Base-by-base conservation (phyloP, 139 green algal genomes). In the Chlorella sorokiniana region DNA sequence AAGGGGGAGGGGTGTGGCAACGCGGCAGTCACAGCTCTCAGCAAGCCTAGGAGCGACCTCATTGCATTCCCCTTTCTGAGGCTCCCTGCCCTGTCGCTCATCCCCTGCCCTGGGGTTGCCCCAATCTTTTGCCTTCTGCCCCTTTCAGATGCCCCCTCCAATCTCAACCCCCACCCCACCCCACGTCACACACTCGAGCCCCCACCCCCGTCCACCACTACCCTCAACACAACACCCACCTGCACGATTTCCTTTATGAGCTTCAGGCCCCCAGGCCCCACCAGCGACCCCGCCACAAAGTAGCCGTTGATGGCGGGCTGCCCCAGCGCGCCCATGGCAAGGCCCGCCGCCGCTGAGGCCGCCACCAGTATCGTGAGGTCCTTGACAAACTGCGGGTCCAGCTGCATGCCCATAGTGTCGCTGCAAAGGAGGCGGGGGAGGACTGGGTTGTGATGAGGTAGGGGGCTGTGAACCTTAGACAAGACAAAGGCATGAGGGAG, bases 271-370 rank as follows among this genome's bases (percentile, higher is more conserved):
- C 96, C 96, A 0, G 96, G 95, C 5, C 96, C 96, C 40, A 98
- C 89, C 4, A 97, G 54, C 14, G 92, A 92, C 0, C 96, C 96
- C 25, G 96, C 96, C 7, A 98, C 82, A n/a, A 99, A 91, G 86
- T 98, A 99, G 18, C 96, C 96, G 77, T 97, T 98, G 86, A 98
- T 98, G 35, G 93, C 86, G 0, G 96, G 96, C 91, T 99, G 96
- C 51, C 91, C 83, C 40, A 98, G 40, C 1, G 89, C 74, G 81
- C 95, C 92, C 82, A 96, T 94, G 3, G 91, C 23, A 69, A 90
- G 79, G 14, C 95, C 96, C 4, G 91, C 90, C n/a, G 91, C 86
- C 45, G 91, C 89, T 31, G 91, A 91, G 14, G 93, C 78, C 2
- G 87, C 86, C 38, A 95, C 91, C 27, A 97, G 67, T 41, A 95